Evolutionary conservation across 768 basidiomycete genomes (phyloP).

Genomic region (Kwoniella bestiolae): DNA sequence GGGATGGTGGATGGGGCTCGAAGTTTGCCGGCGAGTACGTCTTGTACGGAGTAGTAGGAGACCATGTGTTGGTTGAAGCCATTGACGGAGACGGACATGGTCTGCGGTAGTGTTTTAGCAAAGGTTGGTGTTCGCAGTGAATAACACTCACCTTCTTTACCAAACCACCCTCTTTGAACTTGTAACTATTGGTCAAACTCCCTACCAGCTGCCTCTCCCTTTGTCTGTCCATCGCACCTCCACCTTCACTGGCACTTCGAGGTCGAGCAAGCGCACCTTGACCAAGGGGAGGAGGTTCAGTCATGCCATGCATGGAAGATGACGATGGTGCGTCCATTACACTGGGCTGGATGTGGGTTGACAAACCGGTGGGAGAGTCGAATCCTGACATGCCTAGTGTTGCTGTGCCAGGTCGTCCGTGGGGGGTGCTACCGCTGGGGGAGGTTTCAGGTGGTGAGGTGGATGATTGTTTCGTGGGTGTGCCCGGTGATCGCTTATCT

Average conservation of each 20-base stretch:
- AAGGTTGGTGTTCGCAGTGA: neutral
- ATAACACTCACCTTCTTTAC: slow-evolving; percentile 84
- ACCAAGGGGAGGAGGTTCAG: slow-evolving; percentile 26
- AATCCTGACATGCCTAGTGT: slow-evolving; percentile 18
- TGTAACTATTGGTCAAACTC: slow-evolving; percentile 87
- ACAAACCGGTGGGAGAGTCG: slow-evolving; percentile 1
- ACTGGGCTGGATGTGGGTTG: slow-evolving; percentile 6
- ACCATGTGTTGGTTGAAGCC: slow-evolving; percentile 90
- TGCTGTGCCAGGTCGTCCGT: neutral
- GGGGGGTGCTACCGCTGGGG: slow-evolving; percentile 1
- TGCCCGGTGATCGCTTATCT: slow-evolving; percentile 63
- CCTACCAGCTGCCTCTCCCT: slow-evolving; percentile 83
- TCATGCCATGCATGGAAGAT: slow-evolving; percentile 2
- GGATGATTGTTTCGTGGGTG: slow-evolving; percentile 28
- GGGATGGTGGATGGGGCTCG: slow-evolving; percentile 85
- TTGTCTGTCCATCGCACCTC: slow-evolving; percentile 67
- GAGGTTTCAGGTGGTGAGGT: slow-evolving; percentile 23
- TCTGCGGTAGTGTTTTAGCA: slow-evolving; percentile 62
- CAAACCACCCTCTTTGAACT: slow-evolving; percentile 88
- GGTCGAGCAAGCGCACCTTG: slow-evolving; percentile 38
- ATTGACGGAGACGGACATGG: slow-evolving; percentile 83
- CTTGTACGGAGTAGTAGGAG: slow-evolving; percentile 90
- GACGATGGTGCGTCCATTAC: slow-evolving; percentile 13
- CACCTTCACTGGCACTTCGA: slow-evolving; percentile 46
- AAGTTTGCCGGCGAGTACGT: slow-evolving; percentile 84